Base-by-base conservation (phyloP, 805 yeast genomes). In the Candida multigemmis region DNA sequence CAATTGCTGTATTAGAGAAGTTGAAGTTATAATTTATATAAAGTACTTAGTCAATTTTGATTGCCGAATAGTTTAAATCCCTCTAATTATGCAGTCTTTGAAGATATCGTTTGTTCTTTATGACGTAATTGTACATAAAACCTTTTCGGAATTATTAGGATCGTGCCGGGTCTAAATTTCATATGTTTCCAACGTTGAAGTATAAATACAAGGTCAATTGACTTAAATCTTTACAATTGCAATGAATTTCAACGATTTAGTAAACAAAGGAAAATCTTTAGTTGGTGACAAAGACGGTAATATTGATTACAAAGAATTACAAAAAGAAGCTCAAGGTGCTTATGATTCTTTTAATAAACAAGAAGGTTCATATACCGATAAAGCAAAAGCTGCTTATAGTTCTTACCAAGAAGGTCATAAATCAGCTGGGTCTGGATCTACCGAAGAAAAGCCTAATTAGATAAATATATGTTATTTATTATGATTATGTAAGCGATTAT, bases 1-100 rank as follows among this genome's bases (percentile, higher is more conserved):
- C 96, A 32, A 81, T 91, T 50, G 72, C 70, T 19, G 81, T 84
- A 51, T 76, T 89, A 53, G 83, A 86, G 60, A 77, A 75, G 50
- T 70, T 86, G 52, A 81, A 80, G 61, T 52, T 60, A 25, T 60
- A 51, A 30, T 16, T 14, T 16, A n/a, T n/a, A n/a, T n/a, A n/a
- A n/a, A n/a, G n/a, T n/a, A n/a, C n/a, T n/a, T n/a, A n/a, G n/a
- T n/a, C n/a, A 21, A 21, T 11, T 5, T 5, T 7, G 13, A 9
- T 5, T 20, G 12, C 12, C 22, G n/a, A 5, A 14, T 14, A 19
- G n/a, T 12, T 12, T 19, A 19, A 4, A 9, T 12, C 7, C 10
- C 7, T 7, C 7, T 21, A 17, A 17, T 7, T 17, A n/a, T 14
- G 16, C 23, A 13, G 19, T 16, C 24, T 11, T 15, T 15, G 22